Evolutionary conservation across 2,329 filamentous ascomycete genomes (phyloP).

Genomic region (Lasiodiplodia hormozganensis): DNA sequence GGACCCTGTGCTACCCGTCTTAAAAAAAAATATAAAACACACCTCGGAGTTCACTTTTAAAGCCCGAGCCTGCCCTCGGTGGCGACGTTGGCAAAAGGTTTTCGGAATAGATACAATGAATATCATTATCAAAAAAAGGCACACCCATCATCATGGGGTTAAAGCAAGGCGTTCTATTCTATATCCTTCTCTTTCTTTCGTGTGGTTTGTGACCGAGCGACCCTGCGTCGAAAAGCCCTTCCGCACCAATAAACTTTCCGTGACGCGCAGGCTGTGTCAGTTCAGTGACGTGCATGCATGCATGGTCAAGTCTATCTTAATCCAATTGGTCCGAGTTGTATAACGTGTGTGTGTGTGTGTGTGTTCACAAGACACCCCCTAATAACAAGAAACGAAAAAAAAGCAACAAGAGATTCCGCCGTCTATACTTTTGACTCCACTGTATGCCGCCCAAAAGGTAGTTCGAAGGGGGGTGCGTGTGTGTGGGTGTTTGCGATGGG

Average conservation of each 20-base stretch:
- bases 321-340: background rate
- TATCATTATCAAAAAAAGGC: no score
- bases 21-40: background rate
- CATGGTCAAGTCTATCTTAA: slow-evolving; percentile 1
- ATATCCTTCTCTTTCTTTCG: background rate
- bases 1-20: background rate
- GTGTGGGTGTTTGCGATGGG: background rate
- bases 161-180: background rate
- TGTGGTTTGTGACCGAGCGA: background rate
- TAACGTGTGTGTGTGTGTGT: background rate
- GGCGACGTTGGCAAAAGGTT: no score
- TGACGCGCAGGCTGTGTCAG: background rate
- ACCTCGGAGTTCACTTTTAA: background rate
- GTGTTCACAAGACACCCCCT: slow-evolving; percentile 2
- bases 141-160: background rate
- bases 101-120: no score
- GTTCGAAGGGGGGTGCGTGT: background rate
- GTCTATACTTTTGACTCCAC: slow-evolving; percentile 30
- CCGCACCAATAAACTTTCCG: background rate
- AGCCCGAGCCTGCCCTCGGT: no score
- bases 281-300: background rate
- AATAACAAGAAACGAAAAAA: slow-evolving; percentile 33
- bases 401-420: slow-evolving; percentile 16
- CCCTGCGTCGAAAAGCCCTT: background rate
- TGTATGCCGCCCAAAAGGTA: slow-evolving; percentile 24